These are phyloP conservation scores for Houttuynia cordata DNA, from an alignment of 164 flowering plant genomes.

Conservation along the genomic window DNA sequence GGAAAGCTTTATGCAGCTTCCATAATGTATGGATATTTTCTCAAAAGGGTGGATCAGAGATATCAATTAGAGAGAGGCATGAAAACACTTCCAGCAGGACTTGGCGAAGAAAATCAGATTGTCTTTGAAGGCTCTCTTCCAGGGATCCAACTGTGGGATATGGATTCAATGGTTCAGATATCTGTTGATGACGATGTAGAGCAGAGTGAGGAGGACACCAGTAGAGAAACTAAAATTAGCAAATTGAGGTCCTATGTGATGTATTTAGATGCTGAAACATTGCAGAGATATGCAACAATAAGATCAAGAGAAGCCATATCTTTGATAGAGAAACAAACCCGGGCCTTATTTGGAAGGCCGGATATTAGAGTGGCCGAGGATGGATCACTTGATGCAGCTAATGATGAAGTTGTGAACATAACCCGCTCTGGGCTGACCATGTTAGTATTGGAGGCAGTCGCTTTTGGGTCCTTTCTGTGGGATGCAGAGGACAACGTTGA, in stretches of 20 bases:
- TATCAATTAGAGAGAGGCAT: slow-evolving; percentile 76
- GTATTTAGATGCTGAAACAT: slow-evolving; percentile 81
- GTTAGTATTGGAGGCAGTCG: slow-evolving; percentile 81
- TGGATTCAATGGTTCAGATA: slow-evolving; percentile 45
- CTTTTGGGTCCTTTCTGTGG: slow-evolving; percentile 91
- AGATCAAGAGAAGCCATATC: slow-evolving; percentile 81
- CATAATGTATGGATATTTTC: slow-evolving; percentile 91
- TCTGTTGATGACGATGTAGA: slow-evolving; percentile 28
- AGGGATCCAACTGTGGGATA: slow-evolving; percentile 50
- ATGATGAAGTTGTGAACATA: slow-evolving; percentile 52
- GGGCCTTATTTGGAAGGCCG: slow-evolving; percentile 85
- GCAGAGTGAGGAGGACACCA: slow-evolving; percentile 14
- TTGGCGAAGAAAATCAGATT: slow-evolving; percentile 20
- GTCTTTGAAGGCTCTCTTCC: slow-evolving; percentile 28
- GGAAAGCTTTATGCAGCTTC: slow-evolving; percentile 98
- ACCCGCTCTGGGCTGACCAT: slow-evolving; percentile 63
- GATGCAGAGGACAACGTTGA: slow-evolving; percentile 73
- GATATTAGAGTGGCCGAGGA: slow-evolving; percentile 54
- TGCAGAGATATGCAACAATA: slow-evolving; percentile 78
- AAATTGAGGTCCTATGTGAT: slow-evolving; percentile 71
- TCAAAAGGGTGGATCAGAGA: slow-evolving; percentile 74
- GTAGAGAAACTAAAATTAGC: slow-evolving; percentile 28
- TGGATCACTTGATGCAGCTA: slow-evolving; percentile 53
- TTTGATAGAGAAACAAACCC: slow-evolving; percentile 84
- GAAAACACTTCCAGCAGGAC: slow-evolving; percentile 57